Percentiles rank a stretch among this genome's conserved stretches.
These are phyloP conservation scores for Tetrapisispora pingtungensis DNA, from an alignment of 805 yeast genomes.

Conservation along the genomic window DNA sequence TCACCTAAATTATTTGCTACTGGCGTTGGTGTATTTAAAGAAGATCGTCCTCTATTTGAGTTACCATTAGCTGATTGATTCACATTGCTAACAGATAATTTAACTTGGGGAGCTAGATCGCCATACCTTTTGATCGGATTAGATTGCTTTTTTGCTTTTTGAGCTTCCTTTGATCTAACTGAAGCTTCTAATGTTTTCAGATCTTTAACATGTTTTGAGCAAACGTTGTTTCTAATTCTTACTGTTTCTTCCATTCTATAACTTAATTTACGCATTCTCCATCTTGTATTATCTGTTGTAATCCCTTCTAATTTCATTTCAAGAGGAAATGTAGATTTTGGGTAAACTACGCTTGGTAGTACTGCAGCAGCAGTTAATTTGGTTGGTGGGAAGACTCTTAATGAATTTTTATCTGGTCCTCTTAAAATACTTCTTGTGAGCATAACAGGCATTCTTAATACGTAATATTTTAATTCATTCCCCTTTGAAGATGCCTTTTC, in stretches of 20 bases:
- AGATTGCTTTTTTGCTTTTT: conserved; percentile 25
- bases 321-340: conserved; percentile 77
- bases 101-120: conserved; percentile 31
- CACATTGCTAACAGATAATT: conserved; percentile 25
- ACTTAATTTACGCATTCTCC: conserved; percentile 84
- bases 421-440: conserved; percentile 67
- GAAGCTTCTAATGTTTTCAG: conserved; percentile 28
- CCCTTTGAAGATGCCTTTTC: neutral
- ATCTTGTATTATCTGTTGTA: conserved; percentile 46
- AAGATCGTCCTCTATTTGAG: neutral
- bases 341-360: conserved; percentile 81
- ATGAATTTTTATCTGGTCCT: conserved; percentile 77
- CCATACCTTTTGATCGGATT: conserved; percentile 30
- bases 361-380: conserved; percentile 78
- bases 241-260: conserved; percentile 86
- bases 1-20: conserved; percentile 2
- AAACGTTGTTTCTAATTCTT: conserved; percentile 49
- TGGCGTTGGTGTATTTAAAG: neutral
- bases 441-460: conserved; percentile 51
- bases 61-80: conserved; percentile 3
- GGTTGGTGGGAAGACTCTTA: conserved; percentile 93
- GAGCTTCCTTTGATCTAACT: conserved; percentile 30
- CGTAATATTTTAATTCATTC: conserved; percentile 18
- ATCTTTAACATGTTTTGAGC: conserved; percentile 47
- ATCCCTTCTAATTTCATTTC: conserved; percentile 75